Evolutionary conservation across 768 basidiomycete species (phyloP).

Genomic region (Boletus rufocinnamomeus): DNA sequence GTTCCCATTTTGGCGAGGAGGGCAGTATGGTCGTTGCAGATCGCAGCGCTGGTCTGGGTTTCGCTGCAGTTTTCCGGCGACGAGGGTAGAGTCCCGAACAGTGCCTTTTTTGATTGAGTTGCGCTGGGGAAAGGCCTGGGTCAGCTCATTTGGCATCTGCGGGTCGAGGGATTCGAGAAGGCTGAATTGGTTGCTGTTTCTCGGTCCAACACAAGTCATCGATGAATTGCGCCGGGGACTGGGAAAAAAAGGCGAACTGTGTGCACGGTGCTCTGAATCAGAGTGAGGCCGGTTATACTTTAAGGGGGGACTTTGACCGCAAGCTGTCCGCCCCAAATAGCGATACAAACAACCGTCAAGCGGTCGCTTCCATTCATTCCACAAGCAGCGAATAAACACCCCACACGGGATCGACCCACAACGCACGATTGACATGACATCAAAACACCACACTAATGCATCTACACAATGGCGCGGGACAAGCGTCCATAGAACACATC

Average conservation of each 20-base stretch:
- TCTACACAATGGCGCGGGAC: not conserved
- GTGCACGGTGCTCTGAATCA: not conserved
- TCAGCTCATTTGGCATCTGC: not conserved
- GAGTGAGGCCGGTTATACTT: not conserved
- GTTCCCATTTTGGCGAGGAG: not conserved
- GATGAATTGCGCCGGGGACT: not conserved
- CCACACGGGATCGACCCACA: not conserved
- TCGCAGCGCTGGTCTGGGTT: not conserved
- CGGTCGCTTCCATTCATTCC: not conserved
- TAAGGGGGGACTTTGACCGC: conserved; percentile 1
- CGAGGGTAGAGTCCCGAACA: not conserved
- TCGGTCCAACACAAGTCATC: conserved; percentile 2
- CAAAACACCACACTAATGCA: not conserved
- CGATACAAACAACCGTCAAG: conserved; percentile 26
- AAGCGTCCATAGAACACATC: not conserved
- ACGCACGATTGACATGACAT: not conserved
- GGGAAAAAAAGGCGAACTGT: conserved; percentile 2
- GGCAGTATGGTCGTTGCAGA: not conserved
- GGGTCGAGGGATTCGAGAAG: not conserved
- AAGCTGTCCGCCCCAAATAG: conserved; percentile 12
- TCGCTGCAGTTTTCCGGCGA: not conserved
- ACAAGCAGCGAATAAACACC: not conserved
- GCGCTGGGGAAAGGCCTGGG: not conserved
- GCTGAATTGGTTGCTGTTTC: conserved; percentile 11
- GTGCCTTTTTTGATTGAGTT: not conserved